Conservation (phyloP, 2,329 filamentous ascomycete genomes). For the Verticillium nubilum region DNA sequence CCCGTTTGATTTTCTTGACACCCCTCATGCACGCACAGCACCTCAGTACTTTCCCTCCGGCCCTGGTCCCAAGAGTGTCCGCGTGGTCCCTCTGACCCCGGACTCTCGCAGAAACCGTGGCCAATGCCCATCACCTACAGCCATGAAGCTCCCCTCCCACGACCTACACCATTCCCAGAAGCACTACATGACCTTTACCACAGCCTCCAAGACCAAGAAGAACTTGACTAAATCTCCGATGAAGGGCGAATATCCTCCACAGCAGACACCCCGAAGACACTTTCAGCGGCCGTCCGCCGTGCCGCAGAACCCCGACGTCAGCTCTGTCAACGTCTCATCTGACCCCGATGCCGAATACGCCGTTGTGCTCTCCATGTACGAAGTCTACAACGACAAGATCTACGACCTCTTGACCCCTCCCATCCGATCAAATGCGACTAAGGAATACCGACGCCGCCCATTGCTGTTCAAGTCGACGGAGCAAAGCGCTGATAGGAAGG, state of each 20-base stretch:
- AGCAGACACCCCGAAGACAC: conserved; percentile 54
- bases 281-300: conserved; percentile 65
- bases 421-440: conserved; percentile 53
- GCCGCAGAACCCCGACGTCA: conserved; percentile 70
- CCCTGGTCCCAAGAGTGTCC: conserved; percentile 36
- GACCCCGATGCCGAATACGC: conserved; percentile 74
- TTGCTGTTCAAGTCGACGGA: conserved; percentile 92
- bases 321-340: conserved; percentile 59
- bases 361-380: conserved; percentile 94
- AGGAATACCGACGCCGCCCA: conserved; percentile 69
- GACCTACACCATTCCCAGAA: neutral
- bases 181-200: conserved; percentile 24
- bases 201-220: conserved; percentile 33
- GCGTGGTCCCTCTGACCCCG: conserved; percentile 29
- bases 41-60: conserved; percentile 19
- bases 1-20: conserved; percentile 17
- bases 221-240: conserved; percentile 38
- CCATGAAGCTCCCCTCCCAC: neutral
- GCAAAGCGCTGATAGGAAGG: conserved; percentile 80
- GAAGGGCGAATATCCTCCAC: conserved; percentile 47
- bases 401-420: conserved; percentile 80
- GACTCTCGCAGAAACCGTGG: neutral
- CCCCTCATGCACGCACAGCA: conserved; percentile 2
- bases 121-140: neutral
- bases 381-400: conserved; percentile 97